Base-by-base conservation (phyloP, 2,329 filamentous ascomycete genomes). In the Alternaria rosae region DNA sequence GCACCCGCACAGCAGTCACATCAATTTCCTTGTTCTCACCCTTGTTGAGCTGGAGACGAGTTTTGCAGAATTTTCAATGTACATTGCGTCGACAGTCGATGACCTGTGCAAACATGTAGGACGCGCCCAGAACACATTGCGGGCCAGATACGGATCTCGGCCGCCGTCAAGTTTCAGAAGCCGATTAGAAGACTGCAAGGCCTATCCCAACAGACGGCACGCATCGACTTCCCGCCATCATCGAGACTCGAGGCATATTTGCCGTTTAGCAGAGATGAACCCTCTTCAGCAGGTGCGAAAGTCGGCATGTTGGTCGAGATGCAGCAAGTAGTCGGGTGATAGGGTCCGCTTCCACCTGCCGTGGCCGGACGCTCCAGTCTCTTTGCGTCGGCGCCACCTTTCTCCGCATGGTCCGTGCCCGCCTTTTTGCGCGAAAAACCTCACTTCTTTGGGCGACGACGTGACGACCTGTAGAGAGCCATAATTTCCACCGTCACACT, bases 321-420 rank as follows among this genome's bases (percentile, higher is more conserved):
- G 13, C 25, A 28, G 41, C 38, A 43, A 25, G 17, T 57, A 17
- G 23, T 25, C 12, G 30, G 35, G 44, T 52, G 50, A 55, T 15
- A 45, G 54, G 44, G 32, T 50, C 43, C 32, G 54, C 44, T 21
- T 51, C 50, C 50, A 56, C 17, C 47, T 48, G 45, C 57, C 41
- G 56, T 15, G 57, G 35, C 41, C 30, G 45, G 54, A 55, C 21
- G 42, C 43, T 28, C 32, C 21, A 35, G 28, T 30, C 32, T 57
- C 32, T 47, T 42, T 58, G 32, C 43, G 42, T 59, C 64, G 69
- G 69, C 42, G 56, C 43, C 59, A 68, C 59, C 62, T 70, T 70
- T 62, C 56, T 66, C 69, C 68, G 69, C 59, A 30, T 61, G 61
- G 71, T 53, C 68, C 67, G 54, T 69, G 67, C 69, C 59, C 45